These are phyloP conservation scores for Hirsutella minnesotensis DNA, from an alignment of 2,329 filamentous ascomycete species.

Conservation along the genomic window DNA sequence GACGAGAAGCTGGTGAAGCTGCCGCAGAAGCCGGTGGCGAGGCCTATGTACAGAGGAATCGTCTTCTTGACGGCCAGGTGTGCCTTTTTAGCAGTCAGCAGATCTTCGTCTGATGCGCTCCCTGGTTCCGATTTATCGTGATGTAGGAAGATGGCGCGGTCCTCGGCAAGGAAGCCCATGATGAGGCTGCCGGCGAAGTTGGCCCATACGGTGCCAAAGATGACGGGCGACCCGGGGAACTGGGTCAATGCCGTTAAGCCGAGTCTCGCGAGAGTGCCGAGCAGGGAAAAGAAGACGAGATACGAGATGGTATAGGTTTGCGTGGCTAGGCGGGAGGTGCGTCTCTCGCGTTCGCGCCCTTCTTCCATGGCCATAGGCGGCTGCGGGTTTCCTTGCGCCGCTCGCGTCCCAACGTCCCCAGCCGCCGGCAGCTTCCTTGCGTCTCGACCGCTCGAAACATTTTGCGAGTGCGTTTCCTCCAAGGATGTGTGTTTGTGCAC, in stretches of 20 bases:
- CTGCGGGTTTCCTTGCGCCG: background rate
- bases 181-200: conserved; percentile 73
- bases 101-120: conserved; percentile 15
- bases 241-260: conserved; percentile 69
- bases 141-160: conserved; percentile 60
- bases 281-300: conserved; percentile 71
- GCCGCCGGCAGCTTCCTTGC: background rate
- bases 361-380: background rate
- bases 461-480: too few species aligned
- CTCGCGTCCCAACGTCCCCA: background rate
- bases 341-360: background rate
- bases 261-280: conserved; percentile 73
- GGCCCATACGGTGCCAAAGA: conserved; percentile 71
- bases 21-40: conserved; percentile 79
- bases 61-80: conserved; percentile 65
- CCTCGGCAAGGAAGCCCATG: conserved; percentile 78
- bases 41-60: conserved; percentile 76
- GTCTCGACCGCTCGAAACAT: conserved; percentile 6
- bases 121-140: conserved; percentile 44
- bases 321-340: conserved; percentile 38
- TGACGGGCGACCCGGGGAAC: conserved; percentile 66
- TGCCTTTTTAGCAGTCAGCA: conserved; percentile 38
- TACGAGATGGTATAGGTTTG: conserved; percentile 66
- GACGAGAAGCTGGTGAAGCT: conserved; percentile 85
- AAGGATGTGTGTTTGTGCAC: too few species aligned